Evolutionary conservation across 2,329 filamentous ascomycete genomes (phyloP).

Genomic region (Epichloe elymi): DNA sequence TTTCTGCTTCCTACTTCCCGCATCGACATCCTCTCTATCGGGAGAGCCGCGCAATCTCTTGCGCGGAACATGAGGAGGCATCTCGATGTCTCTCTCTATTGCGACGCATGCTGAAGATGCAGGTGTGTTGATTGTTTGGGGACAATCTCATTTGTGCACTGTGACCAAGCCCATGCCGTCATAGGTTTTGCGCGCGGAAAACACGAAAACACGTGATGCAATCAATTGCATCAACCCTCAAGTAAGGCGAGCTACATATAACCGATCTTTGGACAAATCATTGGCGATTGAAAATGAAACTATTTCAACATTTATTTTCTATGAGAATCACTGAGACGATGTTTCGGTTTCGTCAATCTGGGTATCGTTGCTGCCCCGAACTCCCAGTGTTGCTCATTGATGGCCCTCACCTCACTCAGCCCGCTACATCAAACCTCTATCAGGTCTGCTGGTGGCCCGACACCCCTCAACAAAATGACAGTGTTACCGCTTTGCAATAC

Average conservation of each 20-base stretch:
- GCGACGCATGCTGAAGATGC: conserved; percentile 7
- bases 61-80: conserved; percentile 56
- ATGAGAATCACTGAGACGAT: background rate
- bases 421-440: conserved; percentile 33
- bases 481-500: conserved; percentile 73
- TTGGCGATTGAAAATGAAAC: background rate
- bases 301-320: background rate
- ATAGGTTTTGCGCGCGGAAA: conserved; percentile 12
- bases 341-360: background rate
- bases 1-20: conserved; percentile 13
- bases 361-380: background rate
- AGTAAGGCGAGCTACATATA: too few species aligned
- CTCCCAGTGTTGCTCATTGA: background rate
- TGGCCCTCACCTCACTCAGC: background rate
- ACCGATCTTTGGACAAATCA: background rate
- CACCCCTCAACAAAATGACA: conserved; percentile 73
- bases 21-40: conserved; percentile 9
- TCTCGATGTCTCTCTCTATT: conserved; percentile 18
- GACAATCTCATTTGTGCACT: background rate
- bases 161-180: conserved; percentile 10
- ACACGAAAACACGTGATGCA: conserved; percentile 18
- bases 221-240: background rate
- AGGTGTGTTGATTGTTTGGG: background rate
- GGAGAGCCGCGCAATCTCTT: conserved; percentile 47
- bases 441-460: conserved; percentile 65